Conservation (phyloP, 371 early-diverging fungal genomes). For the Mortierella sp. region DNA sequence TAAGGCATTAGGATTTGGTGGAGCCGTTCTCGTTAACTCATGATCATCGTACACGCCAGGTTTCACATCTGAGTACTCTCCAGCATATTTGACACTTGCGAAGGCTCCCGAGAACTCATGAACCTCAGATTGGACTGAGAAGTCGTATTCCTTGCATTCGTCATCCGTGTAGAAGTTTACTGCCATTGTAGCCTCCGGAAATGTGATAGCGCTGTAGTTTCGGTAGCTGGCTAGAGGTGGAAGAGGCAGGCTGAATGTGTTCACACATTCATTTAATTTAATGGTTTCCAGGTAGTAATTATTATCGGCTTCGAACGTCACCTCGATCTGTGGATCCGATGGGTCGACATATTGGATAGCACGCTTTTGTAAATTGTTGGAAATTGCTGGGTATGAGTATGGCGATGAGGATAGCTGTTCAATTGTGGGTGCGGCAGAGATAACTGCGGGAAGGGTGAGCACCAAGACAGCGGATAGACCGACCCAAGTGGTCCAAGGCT, state of each 20-base stretch:
- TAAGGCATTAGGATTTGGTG: conserved; percentile 9
- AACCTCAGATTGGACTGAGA: conserved; percentile 26
- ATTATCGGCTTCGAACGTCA: conserved; percentile 20
- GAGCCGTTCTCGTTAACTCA: conserved; percentile 28
- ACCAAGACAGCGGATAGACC: conserved; percentile 11
- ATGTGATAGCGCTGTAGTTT: conserved; percentile 20
- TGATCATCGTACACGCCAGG: conserved; percentile 40
- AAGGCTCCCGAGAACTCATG: conserved; percentile 21
- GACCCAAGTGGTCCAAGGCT: conserved; percentile 20
- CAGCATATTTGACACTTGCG: conserved; percentile 31
- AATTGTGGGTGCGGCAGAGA: conserved; percentile 13
- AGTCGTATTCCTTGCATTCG: conserved; percentile 42
- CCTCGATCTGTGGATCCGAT: conserved; percentile 10
- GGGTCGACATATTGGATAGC: conserved; percentile 11
- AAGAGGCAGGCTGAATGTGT: background rate
- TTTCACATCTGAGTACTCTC: conserved; percentile 35
- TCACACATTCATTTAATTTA: conserved; percentile 21
- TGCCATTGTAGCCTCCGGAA: conserved; percentile 13
- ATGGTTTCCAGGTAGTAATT: conserved; percentile 5
- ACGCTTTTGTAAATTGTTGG: conserved; percentile 17
- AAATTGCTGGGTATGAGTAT: background rate
- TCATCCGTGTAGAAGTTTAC: conserved; percentile 48
- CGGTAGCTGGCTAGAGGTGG: background rate
- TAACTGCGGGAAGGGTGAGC: conserved; percentile 13
- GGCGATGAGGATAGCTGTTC: background rate